Percentiles rank a stretch among this genome's conserved stretches.
These are phyloP conservation scores for Effrenium voratum DNA, from an alignment of 73 alveolate genomes.

Conservation along the genomic window DNA sequence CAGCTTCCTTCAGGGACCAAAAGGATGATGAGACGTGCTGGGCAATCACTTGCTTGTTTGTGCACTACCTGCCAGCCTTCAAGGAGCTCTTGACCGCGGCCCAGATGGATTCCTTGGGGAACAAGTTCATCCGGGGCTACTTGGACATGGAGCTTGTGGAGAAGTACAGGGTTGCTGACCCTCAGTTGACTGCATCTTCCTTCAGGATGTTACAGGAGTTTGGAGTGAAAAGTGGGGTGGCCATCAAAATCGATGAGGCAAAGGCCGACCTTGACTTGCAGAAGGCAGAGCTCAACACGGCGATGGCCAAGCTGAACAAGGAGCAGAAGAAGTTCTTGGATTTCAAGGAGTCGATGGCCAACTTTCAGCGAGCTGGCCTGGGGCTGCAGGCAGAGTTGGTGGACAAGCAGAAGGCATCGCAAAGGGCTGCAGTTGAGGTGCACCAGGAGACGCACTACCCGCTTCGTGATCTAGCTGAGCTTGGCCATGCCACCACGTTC, in stretches of 20 bases:
- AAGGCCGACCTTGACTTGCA: background rate
- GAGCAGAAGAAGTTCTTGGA: background rate
- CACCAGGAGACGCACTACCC: background rate
- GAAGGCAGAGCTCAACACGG: background rate
- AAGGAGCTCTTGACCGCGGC: background rate
- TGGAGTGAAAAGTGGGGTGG: background rate
- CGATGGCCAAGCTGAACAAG: background rate
- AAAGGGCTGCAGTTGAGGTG: background rate
- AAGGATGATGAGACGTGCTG: background rate
- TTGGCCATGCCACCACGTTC: background rate
- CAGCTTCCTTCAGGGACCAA: background rate
- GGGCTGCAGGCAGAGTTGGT: background rate
- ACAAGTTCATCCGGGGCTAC: background rate
- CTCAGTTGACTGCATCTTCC: background rate
- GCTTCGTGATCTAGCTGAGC: background rate
- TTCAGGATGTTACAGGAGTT: background rate
- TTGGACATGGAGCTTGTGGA: background rate
- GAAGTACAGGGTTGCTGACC: background rate
- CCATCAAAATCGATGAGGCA: background rate
- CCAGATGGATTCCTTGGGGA: background rate
- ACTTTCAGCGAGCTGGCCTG: background rate
- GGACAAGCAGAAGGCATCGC: background rate
- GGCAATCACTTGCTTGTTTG: background rate
- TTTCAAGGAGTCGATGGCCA: background rate
- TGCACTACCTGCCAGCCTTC: background rate